Conservation (phyloP, 169 alveolate species). For the Plasmodium blacklocki region DNA sequence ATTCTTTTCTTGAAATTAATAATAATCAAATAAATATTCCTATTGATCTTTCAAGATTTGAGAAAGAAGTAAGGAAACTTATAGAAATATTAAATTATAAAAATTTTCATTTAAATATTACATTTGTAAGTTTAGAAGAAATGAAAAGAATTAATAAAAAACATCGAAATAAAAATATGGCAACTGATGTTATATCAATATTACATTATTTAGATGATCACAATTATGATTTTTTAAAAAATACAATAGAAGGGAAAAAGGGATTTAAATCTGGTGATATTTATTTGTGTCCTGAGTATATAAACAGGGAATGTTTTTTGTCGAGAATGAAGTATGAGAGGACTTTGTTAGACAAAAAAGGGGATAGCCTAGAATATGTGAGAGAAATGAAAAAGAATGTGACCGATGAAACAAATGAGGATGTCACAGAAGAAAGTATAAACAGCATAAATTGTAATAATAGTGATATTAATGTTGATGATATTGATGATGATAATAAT, state of each 20-base stretch:
- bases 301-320: slow-evolving; percentile 41
- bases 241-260: not conserved
- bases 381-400: not conserved
- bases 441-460: not conserved
- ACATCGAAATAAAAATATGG: slow-evolving; percentile 28
- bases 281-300: slow-evolving; percentile 65
- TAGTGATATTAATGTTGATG: not conserved
- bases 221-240: not conserved
- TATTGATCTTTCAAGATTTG: slow-evolving; percentile 34
- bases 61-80: slow-evolving; percentile 62
- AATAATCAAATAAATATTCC: slow-evolving; percentile 58
- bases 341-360: not conserved
- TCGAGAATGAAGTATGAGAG: slow-evolving; percentile 36
- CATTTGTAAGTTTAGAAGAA: slow-evolving; percentile 42
- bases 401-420: not conserved
- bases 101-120: slow-evolving; percentile 30
- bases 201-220: slow-evolving; percentile 7
- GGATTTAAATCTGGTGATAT: slow-evolving; percentile 40
- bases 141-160: slow-evolving; percentile 56
- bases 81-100: slow-evolving; percentile 24
- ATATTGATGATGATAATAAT: too few species aligned
- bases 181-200: slow-evolving; percentile 62
- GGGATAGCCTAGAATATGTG: not conserved
- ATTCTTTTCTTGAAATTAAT: slow-evolving; percentile 44
- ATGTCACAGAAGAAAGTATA: not conserved